A percentile compares a stretch with the other conserved stretches of the same genome.
Conservation (phyloP, 2,329 filamentous ascomycete genomes). For the Ophiostoma ips region DNA sequence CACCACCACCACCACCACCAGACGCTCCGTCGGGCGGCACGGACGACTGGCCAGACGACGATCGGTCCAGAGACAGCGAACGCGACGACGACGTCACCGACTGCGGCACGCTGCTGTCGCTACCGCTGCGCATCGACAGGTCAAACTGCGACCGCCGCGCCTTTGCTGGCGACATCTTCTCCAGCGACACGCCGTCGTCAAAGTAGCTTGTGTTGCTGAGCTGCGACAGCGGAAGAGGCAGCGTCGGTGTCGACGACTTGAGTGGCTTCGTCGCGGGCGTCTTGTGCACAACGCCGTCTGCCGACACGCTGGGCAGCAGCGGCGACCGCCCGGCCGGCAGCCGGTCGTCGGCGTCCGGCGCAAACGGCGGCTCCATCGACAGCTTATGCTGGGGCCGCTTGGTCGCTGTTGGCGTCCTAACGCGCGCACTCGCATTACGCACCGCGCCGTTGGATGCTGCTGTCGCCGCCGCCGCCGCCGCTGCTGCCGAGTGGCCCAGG, state of each 20-base stretch:
- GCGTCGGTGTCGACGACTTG: conserved; percentile 14
- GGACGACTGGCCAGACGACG: conserved; percentile 13
- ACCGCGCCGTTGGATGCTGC: conserved; percentile 12
- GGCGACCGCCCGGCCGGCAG: conserved; percentile 20
- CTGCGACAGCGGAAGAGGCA: conserved; percentile 23
- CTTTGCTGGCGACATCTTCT: conserved; percentile 20
- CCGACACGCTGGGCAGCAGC: conserved; percentile 13
- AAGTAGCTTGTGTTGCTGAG: conserved; percentile 21
- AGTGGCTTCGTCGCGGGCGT: conserved; percentile 12
- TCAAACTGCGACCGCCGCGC: conserved; percentile 14
- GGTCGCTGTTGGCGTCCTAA: conserved; percentile 19
- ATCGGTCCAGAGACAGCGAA: conserved; percentile 14
- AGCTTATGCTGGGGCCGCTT: conserved; percentile 21
- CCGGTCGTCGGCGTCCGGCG: conserved; percentile 19
- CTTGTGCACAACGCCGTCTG: conserved; percentile 13
- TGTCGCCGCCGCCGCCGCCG: too few relatives aligned
- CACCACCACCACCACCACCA: background rate
- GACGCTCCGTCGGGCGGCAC: background rate
- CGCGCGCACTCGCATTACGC: conserved; percentile 22
- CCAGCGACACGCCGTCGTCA: conserved; percentile 20
- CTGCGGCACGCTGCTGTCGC: conserved; percentile 13
- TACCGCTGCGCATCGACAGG: conserved; percentile 11
- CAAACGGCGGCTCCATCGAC: conserved; percentile 21
- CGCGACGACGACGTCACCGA: conserved; percentile 9
- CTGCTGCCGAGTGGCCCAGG: background rate